These are phyloP conservation scores for Boechera retrofracta DNA, from an alignment of 345 rosid species.

Conservation along the genomic window DNA sequence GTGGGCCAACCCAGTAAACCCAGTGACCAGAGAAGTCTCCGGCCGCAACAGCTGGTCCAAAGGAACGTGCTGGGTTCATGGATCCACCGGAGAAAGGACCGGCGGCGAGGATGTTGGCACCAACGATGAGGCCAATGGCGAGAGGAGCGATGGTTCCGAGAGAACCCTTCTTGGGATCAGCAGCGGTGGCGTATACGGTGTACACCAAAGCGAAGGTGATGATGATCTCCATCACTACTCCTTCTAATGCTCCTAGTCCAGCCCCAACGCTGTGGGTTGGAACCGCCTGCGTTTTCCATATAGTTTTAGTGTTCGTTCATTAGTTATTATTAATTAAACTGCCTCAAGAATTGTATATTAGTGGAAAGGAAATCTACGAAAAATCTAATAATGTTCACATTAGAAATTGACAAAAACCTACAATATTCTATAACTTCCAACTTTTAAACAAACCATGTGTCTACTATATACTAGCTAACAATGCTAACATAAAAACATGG, in stretches of 20 bases:
- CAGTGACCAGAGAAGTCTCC: constrained; percentile 89
- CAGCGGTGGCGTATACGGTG: constrained; percentile 95
- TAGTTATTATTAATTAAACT: not conserved
- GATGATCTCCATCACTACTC: constrained; percentile 91
- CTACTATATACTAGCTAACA: not conserved
- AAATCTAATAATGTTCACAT: constrained; percentile 1
- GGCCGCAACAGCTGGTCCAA: constrained; percentile 88
- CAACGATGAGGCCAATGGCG: constrained; percentile 92
- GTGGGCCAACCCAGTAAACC: constrained; percentile 97
- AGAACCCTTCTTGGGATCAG: constrained; percentile 93
- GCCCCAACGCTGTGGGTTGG: constrained; percentile 81
- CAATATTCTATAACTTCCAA: not conserved
- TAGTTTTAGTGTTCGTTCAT: constrained; percentile 23
- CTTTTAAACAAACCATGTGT: not conserved
- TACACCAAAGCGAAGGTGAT: constrained; percentile 90
- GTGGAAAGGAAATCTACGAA: not conserved
- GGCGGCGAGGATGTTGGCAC: constrained; percentile 93
- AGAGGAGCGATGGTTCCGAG: constrained; percentile 89
- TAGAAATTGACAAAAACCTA: constrained; percentile 9
- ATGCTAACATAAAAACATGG: constrained; percentile 7
- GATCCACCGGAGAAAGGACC: constrained; percentile 98
- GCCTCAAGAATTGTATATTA: not conserved
- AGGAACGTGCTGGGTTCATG: constrained; percentile 98
- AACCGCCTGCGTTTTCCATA: constrained; percentile 54
- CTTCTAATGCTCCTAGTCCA: constrained; percentile 77